Conservation (phyloP, 768 basidiomycete species). For the Collybia nuda region DNA sequence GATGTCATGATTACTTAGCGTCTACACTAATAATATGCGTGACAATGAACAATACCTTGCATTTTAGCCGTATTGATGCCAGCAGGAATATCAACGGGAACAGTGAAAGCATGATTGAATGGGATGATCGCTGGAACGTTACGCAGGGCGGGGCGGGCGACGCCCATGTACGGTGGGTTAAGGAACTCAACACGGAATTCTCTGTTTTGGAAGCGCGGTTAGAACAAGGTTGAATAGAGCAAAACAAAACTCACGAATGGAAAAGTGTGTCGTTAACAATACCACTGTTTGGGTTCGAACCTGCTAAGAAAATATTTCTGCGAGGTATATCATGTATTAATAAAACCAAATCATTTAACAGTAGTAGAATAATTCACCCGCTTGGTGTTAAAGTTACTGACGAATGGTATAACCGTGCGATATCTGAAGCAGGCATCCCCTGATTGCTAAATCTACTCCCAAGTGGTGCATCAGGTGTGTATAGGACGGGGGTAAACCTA, state of each 20-base stretch:
- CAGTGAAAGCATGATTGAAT: conserved; percentile 34
- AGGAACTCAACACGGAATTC: conserved; percentile 44
- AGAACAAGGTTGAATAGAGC: no score
- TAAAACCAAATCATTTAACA: no score
- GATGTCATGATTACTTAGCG: not conserved
- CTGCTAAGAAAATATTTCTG: conserved; percentile 1
- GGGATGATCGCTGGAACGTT: conserved; percentile 34
- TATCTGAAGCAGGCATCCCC: conserved; percentile 37
- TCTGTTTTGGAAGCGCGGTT: not conserved
- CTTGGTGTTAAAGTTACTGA: conserved; percentile 56
- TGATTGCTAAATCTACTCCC: conserved; percentile 46
- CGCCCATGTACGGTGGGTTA: conserved; percentile 41
- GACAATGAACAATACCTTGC: conserved; percentile 21
- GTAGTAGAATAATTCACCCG: conserved; percentile 32
- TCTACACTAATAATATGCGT: not conserved
- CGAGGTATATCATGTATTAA: conserved; percentile 7
- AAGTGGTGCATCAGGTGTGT: conserved; percentile 39
- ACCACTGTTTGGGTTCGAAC: no score
- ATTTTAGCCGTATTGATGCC: conserved; percentile 17
- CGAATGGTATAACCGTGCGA: conserved; percentile 65
- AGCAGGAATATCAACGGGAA: conserved; percentile 29
- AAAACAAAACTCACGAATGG: no score
- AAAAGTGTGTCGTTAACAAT: no score
- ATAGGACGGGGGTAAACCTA: conserved; percentile 41
- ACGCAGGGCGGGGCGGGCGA: conserved; percentile 30